Conservation (phyloP, 495 filamentous ascomycete genomes). For the Neurospora intermedia region DNA sequence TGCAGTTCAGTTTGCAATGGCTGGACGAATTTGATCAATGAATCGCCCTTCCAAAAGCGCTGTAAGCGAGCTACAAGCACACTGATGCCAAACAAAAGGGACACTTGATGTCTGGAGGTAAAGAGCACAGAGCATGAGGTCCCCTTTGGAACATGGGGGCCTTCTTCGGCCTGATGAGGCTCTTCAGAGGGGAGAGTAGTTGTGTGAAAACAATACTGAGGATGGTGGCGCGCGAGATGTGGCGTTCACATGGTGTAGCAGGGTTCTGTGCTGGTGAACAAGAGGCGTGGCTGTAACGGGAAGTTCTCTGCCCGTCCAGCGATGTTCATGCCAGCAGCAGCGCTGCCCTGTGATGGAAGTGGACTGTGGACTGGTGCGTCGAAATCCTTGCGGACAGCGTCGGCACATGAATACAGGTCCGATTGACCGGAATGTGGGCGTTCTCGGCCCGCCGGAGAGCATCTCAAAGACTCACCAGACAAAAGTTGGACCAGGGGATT, state of each 20-base stretch:
- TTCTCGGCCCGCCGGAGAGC: background rate
- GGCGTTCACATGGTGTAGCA: background rate
- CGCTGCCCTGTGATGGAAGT: background rate
- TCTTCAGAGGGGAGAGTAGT: background rate
- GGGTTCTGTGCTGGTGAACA: background rate
- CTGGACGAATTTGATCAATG: background rate
- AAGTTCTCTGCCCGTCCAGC: background rate
- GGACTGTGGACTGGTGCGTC: background rate
- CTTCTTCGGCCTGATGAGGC: background rate
- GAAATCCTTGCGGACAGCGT: background rate
- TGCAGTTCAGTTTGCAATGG: background rate
- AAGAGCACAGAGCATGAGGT: no score
- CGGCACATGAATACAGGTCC: background rate
- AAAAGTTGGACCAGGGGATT: background rate
- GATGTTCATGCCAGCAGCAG: background rate
- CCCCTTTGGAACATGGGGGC: background rate
- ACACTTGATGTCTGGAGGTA: background rate
- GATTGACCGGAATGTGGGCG: background rate
- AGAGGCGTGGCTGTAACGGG: background rate
- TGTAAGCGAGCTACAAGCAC: background rate
- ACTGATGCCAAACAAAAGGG: background rate
- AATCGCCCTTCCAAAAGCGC: background rate
- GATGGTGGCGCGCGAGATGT: background rate
- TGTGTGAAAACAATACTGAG: background rate
- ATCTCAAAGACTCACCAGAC: background rate